A percentile compares a stretch with the other conserved stretches of the same genome.
These are phyloP conservation scores for Musa schizocarpa DNA, from an alignment of 176 grass and related monocot species.

Conservation along the genomic window DNA sequence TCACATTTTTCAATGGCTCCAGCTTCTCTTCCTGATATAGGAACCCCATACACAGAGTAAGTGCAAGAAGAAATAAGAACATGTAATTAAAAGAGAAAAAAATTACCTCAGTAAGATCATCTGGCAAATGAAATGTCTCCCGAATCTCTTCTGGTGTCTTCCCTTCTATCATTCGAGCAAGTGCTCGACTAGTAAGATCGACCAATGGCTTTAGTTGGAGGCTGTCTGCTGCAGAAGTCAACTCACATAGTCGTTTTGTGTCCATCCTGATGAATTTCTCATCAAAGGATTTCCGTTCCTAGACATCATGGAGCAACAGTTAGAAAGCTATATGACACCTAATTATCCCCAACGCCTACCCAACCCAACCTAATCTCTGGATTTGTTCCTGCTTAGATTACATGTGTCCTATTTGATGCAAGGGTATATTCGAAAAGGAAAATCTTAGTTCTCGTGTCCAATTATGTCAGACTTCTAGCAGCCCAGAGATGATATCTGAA, in stretches of 20 bases:
- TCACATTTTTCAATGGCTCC: slow-evolving; percentile 97
- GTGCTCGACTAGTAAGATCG: slow-evolving; percentile 93
- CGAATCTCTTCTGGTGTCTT: slow-evolving; percentile 98
- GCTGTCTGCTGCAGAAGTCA: slow-evolving; percentile 95
- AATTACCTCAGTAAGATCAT: slow-evolving; percentile 90
- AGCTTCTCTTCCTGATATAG: slow-evolving; percentile 94
- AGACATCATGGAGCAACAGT: background rate
- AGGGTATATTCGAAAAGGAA: background rate
- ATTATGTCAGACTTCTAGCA: background rate
- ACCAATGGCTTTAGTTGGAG: slow-evolving; percentile 92
- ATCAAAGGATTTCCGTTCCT: slow-evolving; percentile 80
- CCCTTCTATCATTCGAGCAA: slow-evolving; percentile 97
- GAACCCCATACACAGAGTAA: slow-evolving; percentile 8
- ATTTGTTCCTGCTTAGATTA: background rate
- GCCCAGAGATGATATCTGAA: too few species aligned
- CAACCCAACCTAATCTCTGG: background rate
- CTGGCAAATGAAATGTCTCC: slow-evolving; percentile 95
- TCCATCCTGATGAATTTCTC: slow-evolving; percentile 96
- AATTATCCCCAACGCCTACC: background rate
- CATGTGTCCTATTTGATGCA: background rate
- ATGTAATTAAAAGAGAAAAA: background rate
- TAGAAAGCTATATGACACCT: background rate
- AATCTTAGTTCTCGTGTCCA: background rate
- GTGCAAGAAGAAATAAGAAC: slow-evolving; percentile 19
- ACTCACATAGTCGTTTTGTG: slow-evolving; percentile 84